These are phyloP conservation scores for Neopestalotiopsis clavispora DNA, from an alignment of 2,329 filamentous ascomycete genomes.

Conservation along the genomic window DNA sequence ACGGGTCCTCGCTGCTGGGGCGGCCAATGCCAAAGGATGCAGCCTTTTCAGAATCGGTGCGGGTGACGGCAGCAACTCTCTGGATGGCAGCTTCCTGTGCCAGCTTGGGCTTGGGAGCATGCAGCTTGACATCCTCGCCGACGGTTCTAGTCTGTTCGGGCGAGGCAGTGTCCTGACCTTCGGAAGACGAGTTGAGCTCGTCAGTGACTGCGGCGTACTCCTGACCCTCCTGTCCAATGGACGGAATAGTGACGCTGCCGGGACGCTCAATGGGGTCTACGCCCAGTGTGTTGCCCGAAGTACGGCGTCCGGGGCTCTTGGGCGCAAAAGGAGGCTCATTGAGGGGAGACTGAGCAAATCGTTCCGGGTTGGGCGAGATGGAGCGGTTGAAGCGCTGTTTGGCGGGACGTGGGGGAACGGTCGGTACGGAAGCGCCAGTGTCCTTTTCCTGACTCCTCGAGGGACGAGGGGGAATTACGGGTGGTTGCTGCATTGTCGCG, in stretches of 20 bases:
- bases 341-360: constrained; percentile 84
- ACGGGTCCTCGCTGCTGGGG: constrained; percentile 59
- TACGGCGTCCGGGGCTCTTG: constrained; percentile 48
- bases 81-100: constrained; percentile 82
- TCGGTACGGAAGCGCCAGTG: constrained; percentile 55
- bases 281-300: constrained; percentile 22
- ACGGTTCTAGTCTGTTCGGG: constrained; percentile 80
- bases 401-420: constrained; percentile 77
- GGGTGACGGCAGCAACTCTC: constrained; percentile 81
- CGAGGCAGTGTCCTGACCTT: constrained; percentile 44
- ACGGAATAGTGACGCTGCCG: constrained; percentile 80
- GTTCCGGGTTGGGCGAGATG: constrained; percentile 75
- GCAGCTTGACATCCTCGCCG: constrained; percentile 80
- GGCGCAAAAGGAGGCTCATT: constrained; percentile 68
- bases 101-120: constrained; percentile 87
- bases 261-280: constrained; percentile 58
- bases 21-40: constrained; percentile 85
- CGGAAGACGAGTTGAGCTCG: constrained; percentile 50
- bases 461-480: constrained; percentile 63
- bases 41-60: constrained; percentile 87
- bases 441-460: constrained; percentile 54
- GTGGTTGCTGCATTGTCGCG: constrained; percentile 52
- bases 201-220: constrained; percentile 74
- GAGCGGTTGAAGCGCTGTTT: constrained; percentile 72
- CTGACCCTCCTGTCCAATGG: constrained; percentile 85